Evolutionary conservation across 2,329 filamentous ascomycete genomes (phyloP).

Genomic region (Chaetothyriales sp.): DNA sequence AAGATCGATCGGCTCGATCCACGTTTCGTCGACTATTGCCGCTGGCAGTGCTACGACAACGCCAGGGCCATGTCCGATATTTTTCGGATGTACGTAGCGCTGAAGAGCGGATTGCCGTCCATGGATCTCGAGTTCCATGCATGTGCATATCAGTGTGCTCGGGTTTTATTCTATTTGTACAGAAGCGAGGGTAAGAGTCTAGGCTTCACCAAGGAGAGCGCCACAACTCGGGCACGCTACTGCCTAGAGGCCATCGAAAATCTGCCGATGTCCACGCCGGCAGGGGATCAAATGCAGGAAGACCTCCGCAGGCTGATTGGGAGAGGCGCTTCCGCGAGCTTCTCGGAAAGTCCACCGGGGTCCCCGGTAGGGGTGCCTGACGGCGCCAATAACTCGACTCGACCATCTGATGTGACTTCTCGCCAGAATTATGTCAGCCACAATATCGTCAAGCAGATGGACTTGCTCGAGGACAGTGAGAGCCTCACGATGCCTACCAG

Average conservation of each 20-base stretch:
- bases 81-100: neutral
- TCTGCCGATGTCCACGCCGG: neutral
- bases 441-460: neutral
- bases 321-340: neutral
- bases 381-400: neutral
- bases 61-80: neutral
- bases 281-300: neutral
- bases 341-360: neutral
- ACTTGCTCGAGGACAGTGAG: neutral
- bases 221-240: neutral
- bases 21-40: neutral
- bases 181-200: neutral
- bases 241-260: neutral
- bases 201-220: neutral
- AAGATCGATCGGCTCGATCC: conserved; percentile 6
- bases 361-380: neutral
- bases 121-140: neutral
- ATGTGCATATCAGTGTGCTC: neutral
- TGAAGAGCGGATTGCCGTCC: neutral
- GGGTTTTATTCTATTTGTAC: neutral
- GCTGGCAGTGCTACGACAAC: neutral
- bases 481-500: neutral
- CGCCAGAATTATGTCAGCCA: neutral
- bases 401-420: neutral
- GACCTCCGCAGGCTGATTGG: neutral